A percentile compares a stretch with the other conserved stretches of the same genome.
Evolutionary conservation across 1,284 basidiomycete genomes (phyloP).

Genomic region (Papiliotrema terrestris): DNA sequence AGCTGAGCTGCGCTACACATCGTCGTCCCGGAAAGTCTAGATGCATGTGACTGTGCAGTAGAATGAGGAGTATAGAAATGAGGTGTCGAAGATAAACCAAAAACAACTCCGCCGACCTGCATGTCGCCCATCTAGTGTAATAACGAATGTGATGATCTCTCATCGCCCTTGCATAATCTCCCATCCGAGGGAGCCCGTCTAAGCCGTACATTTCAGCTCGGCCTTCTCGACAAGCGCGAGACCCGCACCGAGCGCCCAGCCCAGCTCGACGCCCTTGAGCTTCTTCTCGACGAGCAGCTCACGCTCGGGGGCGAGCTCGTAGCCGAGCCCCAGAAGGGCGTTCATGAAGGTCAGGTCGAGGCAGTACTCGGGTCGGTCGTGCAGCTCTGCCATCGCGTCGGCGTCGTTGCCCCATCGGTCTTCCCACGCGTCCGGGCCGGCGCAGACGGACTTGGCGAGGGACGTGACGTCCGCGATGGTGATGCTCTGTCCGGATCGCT

Average conservation of each 20-base stretch:
- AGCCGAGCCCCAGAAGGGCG: constrained; percentile 72
- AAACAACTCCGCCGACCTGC: too few relatives aligned
- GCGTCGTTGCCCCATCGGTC: constrained; percentile 49
- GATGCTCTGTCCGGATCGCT: constrained; percentile 46
- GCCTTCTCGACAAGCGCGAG: constrained; percentile 59
- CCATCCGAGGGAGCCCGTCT: neutral
- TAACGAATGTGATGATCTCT: too few relatives aligned
- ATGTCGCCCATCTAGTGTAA: too few relatives aligned
- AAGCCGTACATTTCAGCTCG: constrained; percentile 44
- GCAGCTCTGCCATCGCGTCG: constrained; percentile 68
- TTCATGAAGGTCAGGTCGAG: constrained; percentile 96
- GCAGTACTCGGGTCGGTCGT: constrained; percentile 86
- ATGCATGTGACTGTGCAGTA: too few relatives aligned
- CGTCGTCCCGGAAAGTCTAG: too few relatives aligned
- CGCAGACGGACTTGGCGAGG: constrained; percentile 69
- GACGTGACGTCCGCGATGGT: constrained; percentile 62
- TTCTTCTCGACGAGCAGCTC: constrained; percentile 80
- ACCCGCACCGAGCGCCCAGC: constrained; percentile 87
- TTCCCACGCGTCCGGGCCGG: constrained; percentile 62
- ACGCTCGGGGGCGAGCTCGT: constrained; percentile 69
- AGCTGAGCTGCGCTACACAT: too few relatives aligned
- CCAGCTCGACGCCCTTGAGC: constrained; percentile 85
- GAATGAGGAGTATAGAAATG: too few relatives aligned
- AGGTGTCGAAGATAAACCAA: too few relatives aligned
- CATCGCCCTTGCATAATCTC: too few relatives aligned